These are phyloP conservation scores for Solanum hybrid DNA, from an alignment of 305 asterid genomes.

Conservation along the genomic window DNA sequence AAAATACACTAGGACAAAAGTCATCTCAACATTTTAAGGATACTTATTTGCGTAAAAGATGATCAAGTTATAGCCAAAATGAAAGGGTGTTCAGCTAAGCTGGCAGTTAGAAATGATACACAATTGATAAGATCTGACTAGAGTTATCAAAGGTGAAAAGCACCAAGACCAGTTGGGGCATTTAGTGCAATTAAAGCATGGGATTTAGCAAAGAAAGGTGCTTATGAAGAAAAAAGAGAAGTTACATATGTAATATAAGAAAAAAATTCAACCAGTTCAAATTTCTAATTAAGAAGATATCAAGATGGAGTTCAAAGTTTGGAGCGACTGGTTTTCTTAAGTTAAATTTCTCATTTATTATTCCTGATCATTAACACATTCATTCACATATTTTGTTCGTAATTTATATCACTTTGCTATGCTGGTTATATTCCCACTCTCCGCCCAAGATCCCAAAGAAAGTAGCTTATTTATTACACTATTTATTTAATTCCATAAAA, in stretches of 20 bases:
- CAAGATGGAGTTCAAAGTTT: neutral
- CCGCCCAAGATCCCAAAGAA: neutral
- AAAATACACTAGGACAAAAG: neutral
- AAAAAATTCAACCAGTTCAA: neutral
- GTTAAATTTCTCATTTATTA: neutral
- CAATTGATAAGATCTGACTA: neutral
- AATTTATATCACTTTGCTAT: neutral
- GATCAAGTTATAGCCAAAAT: neutral
- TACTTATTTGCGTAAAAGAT: neutral
- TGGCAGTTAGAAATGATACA: neutral
- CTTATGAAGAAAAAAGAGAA: neutral
- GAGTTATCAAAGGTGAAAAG: neutral
- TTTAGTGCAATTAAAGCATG: neutral
- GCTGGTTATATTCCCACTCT: neutral
- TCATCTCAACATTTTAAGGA: neutral
- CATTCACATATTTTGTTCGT: neutral
- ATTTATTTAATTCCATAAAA: neutral
- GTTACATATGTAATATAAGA: neutral
- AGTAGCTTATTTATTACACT: neutral
- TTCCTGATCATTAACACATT: neutral
- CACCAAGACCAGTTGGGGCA: neutral
- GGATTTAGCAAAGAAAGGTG: neutral
- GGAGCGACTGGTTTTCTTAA: neutral
- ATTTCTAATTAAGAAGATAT: neutral
- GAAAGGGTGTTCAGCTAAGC: neutral